Base-by-base conservation (phyloP, 2,329 filamentous ascomycete genomes). In the Penicillium sp. region DNA sequence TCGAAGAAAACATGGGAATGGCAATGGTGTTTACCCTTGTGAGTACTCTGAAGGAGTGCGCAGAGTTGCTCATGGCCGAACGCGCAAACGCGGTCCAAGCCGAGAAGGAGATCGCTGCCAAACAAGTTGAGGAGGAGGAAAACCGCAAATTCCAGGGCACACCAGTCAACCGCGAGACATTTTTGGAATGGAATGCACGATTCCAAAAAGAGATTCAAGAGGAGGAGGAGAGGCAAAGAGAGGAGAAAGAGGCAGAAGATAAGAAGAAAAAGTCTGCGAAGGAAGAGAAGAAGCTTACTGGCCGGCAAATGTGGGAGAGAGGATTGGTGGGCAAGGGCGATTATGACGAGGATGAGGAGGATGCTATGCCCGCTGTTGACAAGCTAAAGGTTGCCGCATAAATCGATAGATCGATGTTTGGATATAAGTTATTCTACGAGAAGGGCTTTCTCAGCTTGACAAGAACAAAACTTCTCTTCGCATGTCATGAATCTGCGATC, bases 101-200 rank as follows among this genome's bases (percentile, higher is more conserved):
- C 1, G 53, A 68, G 34, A 68, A 65, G 34, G 77, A 80, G 32
- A 58, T 71, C 33, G 74, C 71, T 44, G 65, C 72, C 1, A 75
- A 74, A 6, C 75, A 78, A 55, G 73, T 56, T 1, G 92, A 98
- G 67, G 80, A 84, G 45, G 88, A 92, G 63, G 92, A 98, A 71
- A 98, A 98, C 63, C 80, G 83, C 55, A 96, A 95, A 67, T 98
- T 98, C 65, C 85, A 94, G 61, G 92, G 92, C 41, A 86, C 86
- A 23, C 74, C 80, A 20, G 92, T 98, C 13, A 96, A 81, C n/a
- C 74, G 79, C 14, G 87, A 95, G 68, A 81, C 80, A 0, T 98
- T 96, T 57, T 59, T 85, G 51, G 77, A 76, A 50, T 98, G 92
- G 92, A 75, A 86, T 38, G 80, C 82, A 26, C 76, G 65, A 7